These are phyloP conservation scores for Suillus ampliporus DNA, from an alignment of 768 basidiomycete genomes.

Conservation along the genomic window DNA sequence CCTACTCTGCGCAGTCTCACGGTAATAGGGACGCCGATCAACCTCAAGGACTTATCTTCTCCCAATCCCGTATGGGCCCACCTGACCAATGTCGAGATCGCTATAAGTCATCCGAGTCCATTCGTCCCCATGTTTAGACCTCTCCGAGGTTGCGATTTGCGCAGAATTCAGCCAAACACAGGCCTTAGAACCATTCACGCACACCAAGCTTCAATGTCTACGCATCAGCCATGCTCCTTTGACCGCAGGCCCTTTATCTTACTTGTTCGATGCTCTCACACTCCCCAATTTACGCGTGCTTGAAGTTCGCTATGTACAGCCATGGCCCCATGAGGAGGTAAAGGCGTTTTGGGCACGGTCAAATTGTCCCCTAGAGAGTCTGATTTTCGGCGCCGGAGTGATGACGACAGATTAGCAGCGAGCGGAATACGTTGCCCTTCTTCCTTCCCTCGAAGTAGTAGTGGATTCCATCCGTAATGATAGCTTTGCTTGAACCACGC, in stretches of 20 bases:
- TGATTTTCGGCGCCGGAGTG: conserved; percentile 23
- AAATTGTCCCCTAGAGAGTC: conserved; percentile 25
- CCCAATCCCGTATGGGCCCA: conserved; percentile 25
- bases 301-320: conserved; percentile 14
- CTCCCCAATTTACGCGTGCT: conserved; percentile 20
- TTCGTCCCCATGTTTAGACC: conserved; percentile 1
- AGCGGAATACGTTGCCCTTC: conserved; percentile 15
- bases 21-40: conserved; percentile 5
- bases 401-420: conserved; percentile 18
- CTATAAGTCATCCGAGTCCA: not conserved
- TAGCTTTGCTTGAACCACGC: too few relatives aligned
- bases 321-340: conserved; percentile 23
- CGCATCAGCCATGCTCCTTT: conserved; percentile 14
- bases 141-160: conserved; percentile 10
- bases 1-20: conserved; percentile 20
- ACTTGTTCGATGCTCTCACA: conserved; percentile 19
- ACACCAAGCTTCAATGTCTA: conserved; percentile 17
- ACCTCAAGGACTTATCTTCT: conserved; percentile 1
- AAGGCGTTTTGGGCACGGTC: conserved; percentile 27
- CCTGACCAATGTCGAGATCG: conserved; percentile 22
- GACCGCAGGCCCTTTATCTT: not conserved
- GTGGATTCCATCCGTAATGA: not conserved
- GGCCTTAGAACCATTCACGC: conserved; percentile 16
- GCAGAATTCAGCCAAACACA: not conserved
- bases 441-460: conserved; percentile 24